Base-by-base conservation (phyloP, 2,329 filamentous ascomycete species). In the Colletotrichum sojae region DNA sequence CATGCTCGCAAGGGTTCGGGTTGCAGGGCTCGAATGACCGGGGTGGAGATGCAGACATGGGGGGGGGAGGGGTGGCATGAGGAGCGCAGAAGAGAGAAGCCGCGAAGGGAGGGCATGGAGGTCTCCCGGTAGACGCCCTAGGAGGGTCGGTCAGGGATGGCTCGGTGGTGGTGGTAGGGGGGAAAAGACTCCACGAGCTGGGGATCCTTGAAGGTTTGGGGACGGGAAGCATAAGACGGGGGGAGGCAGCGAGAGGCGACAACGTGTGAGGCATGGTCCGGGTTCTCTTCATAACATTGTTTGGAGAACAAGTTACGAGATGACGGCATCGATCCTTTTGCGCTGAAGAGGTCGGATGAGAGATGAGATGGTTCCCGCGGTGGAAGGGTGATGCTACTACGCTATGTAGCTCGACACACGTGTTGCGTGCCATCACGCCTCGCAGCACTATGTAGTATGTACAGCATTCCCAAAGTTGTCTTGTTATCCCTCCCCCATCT, bases 151-250 rank as follows among this genome's bases (percentile, higher is more conserved):
- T 53, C 57, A 70, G 67, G 67, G 67, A 63, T 65, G 40, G 48
- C 54, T 25, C n/a, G 39, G 54, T 53, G 16, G 54, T 64, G 52
- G 27, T 49, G 49, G 64, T 15, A 40, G 22, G 61, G 45, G 51
- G 31, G 31, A 12, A 36, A 8, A 36, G 31, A 36, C 18, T 20
- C n/a, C 36, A 16, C 52, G 43, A 43, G 43, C 57, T 60, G 55
- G 61, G 66, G 60, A 64, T 62, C 66, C 69, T 56, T 66, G 56
- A 43, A 55, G 62, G 10, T 52, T 55, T 60, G 64, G 67, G 67
- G 56, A 54, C 69, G 69, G 69, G 66, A 71, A 71, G 69, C 55
- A 69, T 69, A 69, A 62, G 69, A 71, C 66, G 69, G 69, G 69
- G 69, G 69, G 60, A 62, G 60, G 57, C 55, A 53, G 57, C 61